A percentile compares a stretch with the other conserved stretches of the same genome.
phyloP scores from a whole-genome alignment of 371 early-diverging fungal species.

The Mucor plumbeus region DNA sequence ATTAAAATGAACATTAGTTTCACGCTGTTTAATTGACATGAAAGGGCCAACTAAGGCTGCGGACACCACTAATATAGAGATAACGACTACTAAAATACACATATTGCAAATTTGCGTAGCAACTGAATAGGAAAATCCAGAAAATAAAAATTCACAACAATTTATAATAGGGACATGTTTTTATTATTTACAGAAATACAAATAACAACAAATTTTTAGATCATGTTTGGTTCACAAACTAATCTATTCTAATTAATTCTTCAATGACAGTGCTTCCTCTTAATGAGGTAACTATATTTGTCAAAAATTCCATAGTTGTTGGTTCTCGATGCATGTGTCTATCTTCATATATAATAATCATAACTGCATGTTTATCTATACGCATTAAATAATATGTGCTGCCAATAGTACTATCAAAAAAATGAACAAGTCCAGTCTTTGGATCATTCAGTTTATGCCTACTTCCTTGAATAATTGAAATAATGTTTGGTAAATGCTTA shows the following conservation, averaged over 20 bases:
- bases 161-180: neutral
- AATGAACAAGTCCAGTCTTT: conserved; percentile 48
- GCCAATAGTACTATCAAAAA: conserved; percentile 60
- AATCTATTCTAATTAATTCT: conserved; percentile 41
- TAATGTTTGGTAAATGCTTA: conserved; percentile 67
- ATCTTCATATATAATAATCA: conserved; percentile 65
- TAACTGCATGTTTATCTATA: conserved; percentile 60
- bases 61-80: neutral
- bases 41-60: neutral
- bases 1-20: neutral
- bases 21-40: neutral
- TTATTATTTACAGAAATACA: conserved; percentile 11
- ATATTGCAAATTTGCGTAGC: neutral
- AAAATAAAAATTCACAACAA: neutral
- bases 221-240: neutral
- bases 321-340: conserved; percentile 58
- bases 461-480: conserved; percentile 68
- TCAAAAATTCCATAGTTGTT: conserved; percentile 60
- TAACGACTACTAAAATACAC: neutral
- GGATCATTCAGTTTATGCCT: conserved; percentile 51
- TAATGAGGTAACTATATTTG: conserved; percentile 38
- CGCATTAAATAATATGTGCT: conserved; percentile 67
- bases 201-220: neutral
- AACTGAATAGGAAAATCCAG: neutral
- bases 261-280: conserved; percentile 47